These are phyloP conservation scores for Paecilomyces niveus DNA, from an alignment of 2,329 filamentous ascomycete genomes.

Conservation along the genomic window DNA sequence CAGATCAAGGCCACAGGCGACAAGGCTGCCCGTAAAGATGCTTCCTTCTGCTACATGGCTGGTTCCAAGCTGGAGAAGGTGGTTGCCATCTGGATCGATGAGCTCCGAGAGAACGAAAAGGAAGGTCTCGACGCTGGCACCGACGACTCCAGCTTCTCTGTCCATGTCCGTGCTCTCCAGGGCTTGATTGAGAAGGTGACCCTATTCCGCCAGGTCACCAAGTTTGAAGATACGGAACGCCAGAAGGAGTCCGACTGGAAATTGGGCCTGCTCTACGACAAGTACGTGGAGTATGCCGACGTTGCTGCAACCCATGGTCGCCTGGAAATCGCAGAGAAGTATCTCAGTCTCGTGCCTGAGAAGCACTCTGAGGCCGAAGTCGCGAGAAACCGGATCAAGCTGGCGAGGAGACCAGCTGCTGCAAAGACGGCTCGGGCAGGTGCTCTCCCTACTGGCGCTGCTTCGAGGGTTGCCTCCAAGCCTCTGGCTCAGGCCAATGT, in stretches of 20 bases:
- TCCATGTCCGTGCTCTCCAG: conserved; percentile 82
- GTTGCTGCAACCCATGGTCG: conserved; percentile 88
- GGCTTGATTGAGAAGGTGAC: conserved; percentile 98
- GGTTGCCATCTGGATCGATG: conserved; percentile 84
- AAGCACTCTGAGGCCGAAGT: conserved; percentile 82
- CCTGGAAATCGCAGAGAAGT: conserved; percentile 78
- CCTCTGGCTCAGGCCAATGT: conserved; percentile 31
- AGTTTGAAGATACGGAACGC: conserved; percentile 76
- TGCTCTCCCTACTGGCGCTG: conserved; percentile 23
- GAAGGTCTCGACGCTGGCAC: conserved; percentile 61
- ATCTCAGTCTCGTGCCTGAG: conserved; percentile 76
- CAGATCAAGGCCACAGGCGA: conserved; percentile 50
- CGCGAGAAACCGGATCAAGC: conserved; percentile 74
- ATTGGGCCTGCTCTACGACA: conserved; percentile 77
- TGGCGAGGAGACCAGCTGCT: conserved; percentile 64
- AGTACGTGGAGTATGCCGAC: conserved; percentile 95
- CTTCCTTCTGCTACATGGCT: conserved; percentile 91
- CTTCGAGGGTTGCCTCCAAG: conserved; percentile 38
- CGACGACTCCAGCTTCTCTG: conserved; percentile 77
- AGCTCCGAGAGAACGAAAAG: conserved; percentile 78
- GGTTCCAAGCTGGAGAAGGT: conserved; percentile 98
- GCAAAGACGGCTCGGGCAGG: conserved; percentile 33
- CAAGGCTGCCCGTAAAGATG: conserved; percentile 64
- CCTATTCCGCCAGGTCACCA: conserved; percentile 87
- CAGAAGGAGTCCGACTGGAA: conserved; percentile 75